Base-by-base conservation (phyloP, 345 rosid species). In the Ceriops tagal region DNA sequence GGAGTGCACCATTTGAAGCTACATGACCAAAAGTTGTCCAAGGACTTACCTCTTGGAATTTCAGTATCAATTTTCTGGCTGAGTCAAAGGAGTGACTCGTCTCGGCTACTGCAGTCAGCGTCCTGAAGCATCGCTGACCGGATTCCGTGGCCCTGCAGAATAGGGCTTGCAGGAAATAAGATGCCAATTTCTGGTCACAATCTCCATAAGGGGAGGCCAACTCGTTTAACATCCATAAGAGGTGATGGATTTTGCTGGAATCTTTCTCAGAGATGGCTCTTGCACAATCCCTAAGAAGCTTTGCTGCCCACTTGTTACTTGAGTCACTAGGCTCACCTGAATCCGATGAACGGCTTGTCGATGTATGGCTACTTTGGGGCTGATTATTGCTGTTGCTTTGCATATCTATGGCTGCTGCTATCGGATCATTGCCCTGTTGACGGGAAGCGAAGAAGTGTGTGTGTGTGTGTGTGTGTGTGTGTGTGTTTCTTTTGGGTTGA, bases 21-120 rank as follows among this genome's bases (percentile, higher is more conserved):
- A 89, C 92, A 32, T 89, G 96, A 27, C 96, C 96, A 24, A 85
- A 89, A 68, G 92, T 87, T 5, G 88, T 87, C 96, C 96, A 89
- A 3, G 96, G 96, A 53, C 96, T 84, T n/a, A 85, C 90, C 79
- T 89, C 96, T 60, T 89, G 96, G 74, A 89, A 89, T 65, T 89
- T 87, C 8, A 89, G 87, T 62, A 87, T 87, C 61, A 85, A 67
- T 63, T 84, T 87, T 61, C 92, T 77, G 0, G 96, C 89, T 0
- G 88, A 82, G 43, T 87, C 92, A 27, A 87, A 87, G 62, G 83
- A 77, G 69, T 74, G 83, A 71, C 80, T 84, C 79, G 80, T 85
- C 63, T 85, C 89, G 1, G 92, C 87, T 0, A 83, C 90, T 0
- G 85, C 73, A 55, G 80, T 76, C 71, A 89, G 83, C 88, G 96